Conservation (phyloP, 345 rosid species). For the Crucihimalaya himalaica region DNA sequence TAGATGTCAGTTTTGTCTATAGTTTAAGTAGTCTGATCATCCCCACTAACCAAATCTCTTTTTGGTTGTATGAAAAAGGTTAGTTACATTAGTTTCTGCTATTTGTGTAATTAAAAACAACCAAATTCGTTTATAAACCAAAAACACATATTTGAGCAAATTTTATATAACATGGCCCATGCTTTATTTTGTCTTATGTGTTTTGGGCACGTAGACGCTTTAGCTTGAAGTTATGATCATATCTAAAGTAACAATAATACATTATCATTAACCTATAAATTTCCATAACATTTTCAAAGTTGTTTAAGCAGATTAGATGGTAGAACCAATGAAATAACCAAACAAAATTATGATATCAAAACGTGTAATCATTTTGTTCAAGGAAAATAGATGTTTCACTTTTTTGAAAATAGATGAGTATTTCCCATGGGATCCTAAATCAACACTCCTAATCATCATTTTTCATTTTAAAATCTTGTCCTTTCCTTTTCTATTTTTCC, state of each 20-base stretch:
- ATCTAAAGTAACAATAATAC: constrained; percentile 34
- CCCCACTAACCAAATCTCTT: constrained; percentile 33
- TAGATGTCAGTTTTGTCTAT: constrained; percentile 35
- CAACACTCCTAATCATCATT: constrained; percentile 36
- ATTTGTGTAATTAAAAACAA: background rate
- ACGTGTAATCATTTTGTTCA: constrained; percentile 43
- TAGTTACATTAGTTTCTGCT: constrained; percentile 16
- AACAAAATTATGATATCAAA: constrained; percentile 12
- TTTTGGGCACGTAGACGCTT: constrained; percentile 37
- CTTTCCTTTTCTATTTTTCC: constrained; percentile 4
- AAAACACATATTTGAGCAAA: background rate
- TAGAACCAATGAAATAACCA: constrained; percentile 25
- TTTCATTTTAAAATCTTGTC: constrained; percentile 29
- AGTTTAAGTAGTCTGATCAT: constrained; percentile 28
- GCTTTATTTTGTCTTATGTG: constrained; percentile 34
- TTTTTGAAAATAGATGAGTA: constrained; percentile 22
- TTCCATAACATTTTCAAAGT: constrained; percentile 16
- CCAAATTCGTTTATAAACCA: background rate
- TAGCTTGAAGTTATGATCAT: constrained; percentile 34
- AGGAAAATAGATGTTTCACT: constrained; percentile 26
- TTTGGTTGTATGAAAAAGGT: constrained; percentile 26
- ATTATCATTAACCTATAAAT: constrained; percentile 21
- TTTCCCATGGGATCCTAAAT: constrained; percentile 33
- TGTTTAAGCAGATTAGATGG: constrained; percentile 36
- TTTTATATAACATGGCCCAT: constrained; percentile 28